Conservation (phyloP, 2,329 filamentous ascomycete species). For the Aspergillus fischeri region DNA sequence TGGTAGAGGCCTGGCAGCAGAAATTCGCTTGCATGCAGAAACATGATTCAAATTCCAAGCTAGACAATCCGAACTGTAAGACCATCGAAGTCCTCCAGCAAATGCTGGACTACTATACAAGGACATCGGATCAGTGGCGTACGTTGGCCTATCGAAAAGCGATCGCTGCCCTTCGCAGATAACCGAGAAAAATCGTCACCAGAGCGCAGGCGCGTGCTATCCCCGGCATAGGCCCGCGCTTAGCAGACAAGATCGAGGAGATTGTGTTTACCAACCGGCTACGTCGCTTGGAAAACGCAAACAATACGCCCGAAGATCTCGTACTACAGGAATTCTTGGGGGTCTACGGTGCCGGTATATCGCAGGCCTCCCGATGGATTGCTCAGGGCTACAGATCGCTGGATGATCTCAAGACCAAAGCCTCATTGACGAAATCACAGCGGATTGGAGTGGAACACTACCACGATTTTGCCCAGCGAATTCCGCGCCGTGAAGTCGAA, state of each 20-base stretch:
- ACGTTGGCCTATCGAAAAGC: slow-evolving; percentile 71
- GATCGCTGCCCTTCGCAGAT: slow-evolving; percentile 67
- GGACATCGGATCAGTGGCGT: slow-evolving; percentile 74
- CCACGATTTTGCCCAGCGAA: slow-evolving; percentile 71
- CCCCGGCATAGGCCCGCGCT: slow-evolving; percentile 63
- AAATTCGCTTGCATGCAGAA: slow-evolving; percentile 59
- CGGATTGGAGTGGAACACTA: slow-evolving; percentile 74
- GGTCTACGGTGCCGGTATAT: slow-evolving; percentile 73
- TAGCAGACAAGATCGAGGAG: slow-evolving; percentile 85
- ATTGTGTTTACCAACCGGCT: slow-evolving; percentile 73
- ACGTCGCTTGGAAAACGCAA: slow-evolving; percentile 66
- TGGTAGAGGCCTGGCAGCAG: slow-evolving; percentile 32
- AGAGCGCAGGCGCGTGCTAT: slow-evolving; percentile 65
- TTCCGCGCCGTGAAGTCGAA: slow-evolving; percentile 72
- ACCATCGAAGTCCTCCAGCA: slow-evolving; percentile 74
- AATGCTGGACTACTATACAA: slow-evolving; percentile 74
- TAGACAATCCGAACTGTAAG: slow-evolving; percentile 64
- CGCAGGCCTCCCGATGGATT: slow-evolving; percentile 71
- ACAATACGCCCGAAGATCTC: slow-evolving; percentile 61
- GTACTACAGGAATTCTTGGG: slow-evolving; percentile 66
- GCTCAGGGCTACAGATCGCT: slow-evolving; percentile 69
- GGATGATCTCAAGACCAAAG: slow-evolving; percentile 62
- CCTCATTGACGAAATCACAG: slow-evolving; percentile 65
- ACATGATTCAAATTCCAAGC: slow-evolving; percentile 41
- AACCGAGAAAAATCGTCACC: slow-evolving; percentile 60